Base-by-base conservation (phyloP, 257 asterid genomes). In the Solanum pimpinellifolium region DNA sequence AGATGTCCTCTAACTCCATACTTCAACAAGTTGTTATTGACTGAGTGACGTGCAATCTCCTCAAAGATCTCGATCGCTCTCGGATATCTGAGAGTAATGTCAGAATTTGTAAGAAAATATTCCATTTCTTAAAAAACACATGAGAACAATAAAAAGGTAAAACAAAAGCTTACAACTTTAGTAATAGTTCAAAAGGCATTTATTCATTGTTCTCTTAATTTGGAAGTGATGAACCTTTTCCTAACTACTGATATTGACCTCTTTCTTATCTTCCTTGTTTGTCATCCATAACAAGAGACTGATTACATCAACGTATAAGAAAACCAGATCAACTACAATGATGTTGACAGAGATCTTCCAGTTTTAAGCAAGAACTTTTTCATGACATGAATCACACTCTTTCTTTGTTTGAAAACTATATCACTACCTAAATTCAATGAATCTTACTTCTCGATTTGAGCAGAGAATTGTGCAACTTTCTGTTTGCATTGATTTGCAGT, bases 1-100 rank as follows among this genome's bases (percentile, higher is more conserved):
- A 97, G 99, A 91, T 95, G 98, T 83, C 99, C 99, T 92, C 93
- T 97, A 86, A 94, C 99, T 89, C 99, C 99, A 91, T 97, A 97
- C 89, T 96, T 97, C 92, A 97, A 90, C 93, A 97, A 92, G 92
- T 94, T 96, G 91, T 93, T 97, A 86, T 47, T 93, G 89, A 97
- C 95, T 37, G 98, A 95, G 33, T 95, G 97, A 0, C 96, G 95
- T 68, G 98, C 99, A 87, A 97, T 93, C 86, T 96, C 99, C 90
- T 95, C 99, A 90, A 91, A 96, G 86, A 96, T 96, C 90, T 95
- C 99, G 9, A 96, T 90, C 74, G 99, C 90, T 90, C 94, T 96
- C 62, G 88, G 98, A 92, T 97, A 96, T 88, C 99, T 97, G 96
- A 87, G 88, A 37, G 88, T 73, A 56, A 75, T 56, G 66, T 49